Base-by-base conservation (phyloP, 1,284 basidiomycete genomes). In the Apiotrichum mycotoxinovorans region DNA sequence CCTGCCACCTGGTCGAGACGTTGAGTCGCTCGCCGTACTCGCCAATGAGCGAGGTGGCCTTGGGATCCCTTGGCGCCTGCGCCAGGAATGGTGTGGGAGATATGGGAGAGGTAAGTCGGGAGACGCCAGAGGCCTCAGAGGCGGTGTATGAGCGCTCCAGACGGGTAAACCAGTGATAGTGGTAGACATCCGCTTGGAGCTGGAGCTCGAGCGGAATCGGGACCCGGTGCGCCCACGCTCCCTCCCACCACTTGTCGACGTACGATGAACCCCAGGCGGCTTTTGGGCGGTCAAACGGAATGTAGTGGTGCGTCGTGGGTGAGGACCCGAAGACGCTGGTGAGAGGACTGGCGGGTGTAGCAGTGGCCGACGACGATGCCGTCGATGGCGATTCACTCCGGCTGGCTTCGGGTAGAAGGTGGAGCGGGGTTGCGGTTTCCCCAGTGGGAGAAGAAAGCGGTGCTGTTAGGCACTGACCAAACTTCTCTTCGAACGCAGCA, bases 191-290 rank as follows among this genome's bases (percentile, higher is more conserved):
- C 3, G 23, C 47, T 17, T 25, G 10, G 9, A 25, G 33, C 35
- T 38, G 34, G 15, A 49, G 35, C 35, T 49, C 47, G 17, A 23
- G 14, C 7, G 47, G 47, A 10, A 49, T 11, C 17, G 35, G 18
- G 25, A 49, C 47, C 14, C 23, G 47, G 47, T 38, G 9, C 17
- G 22, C 7, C 47, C 47, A 49, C 5, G 15, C 25, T 9, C 47
- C 47, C 12, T 38, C 35, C 47, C 47, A 49, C 47, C 47, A 49
- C 35, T 49, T 49, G 47, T 49, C 47, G 23, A 49, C 47, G 7
- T 15, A 18, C 17, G 35, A 14, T 8, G 47, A 49, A 17, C 47
- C 47, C 47, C 47, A 49, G 17, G 5, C 20, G 33, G 35, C 44
- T 11, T 33, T 17, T 5, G 42, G 44, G 9, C 26, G 25, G 15